Percentiles rank a stretch among this genome's conserved stretches.
These are phyloP conservation scores for Diatrype stigma DNA, from an alignment of 2,329 filamentous ascomycete genomes.

Conservation along the genomic window DNA sequence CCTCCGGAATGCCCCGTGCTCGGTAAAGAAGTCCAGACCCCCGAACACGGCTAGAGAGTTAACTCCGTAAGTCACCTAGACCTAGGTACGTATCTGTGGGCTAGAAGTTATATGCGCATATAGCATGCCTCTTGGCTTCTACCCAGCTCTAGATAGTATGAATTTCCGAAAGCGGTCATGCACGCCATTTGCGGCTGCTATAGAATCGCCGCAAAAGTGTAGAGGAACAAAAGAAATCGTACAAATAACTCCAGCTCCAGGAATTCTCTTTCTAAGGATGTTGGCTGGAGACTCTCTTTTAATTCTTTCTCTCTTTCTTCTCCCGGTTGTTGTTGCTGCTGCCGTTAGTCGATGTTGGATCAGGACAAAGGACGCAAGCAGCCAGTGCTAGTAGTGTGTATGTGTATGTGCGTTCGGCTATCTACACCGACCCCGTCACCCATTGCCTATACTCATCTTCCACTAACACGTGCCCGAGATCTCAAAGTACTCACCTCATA, in stretches of 20 bases:
- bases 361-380: conserved; percentile 22
- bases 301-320: conserved; percentile 13
- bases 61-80: conserved; percentile 16
- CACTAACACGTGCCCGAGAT: background rate
- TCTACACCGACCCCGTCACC: background rate
- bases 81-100: conserved; percentile 7
- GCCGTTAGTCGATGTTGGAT: conserved; percentile 8
- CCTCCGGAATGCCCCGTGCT: conserved; percentile 23
- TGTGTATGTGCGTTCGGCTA: too few species aligned
- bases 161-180: conserved; percentile 27
- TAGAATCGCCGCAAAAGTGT: conserved; percentile 14
- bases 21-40: conserved; percentile 11
- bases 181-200: conserved; percentile 14
- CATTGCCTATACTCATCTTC: background rate
- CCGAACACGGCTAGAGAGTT: conserved; percentile 21
- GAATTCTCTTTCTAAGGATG: conserved; percentile 19
- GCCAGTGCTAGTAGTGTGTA: conserved; percentile 5
- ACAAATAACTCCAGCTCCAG: conserved; percentile 27
- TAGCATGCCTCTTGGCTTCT: conserved; percentile 6
- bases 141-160: conserved; percentile 7
- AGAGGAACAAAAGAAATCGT: conserved; percentile 14
- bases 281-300: conserved; percentile 7
- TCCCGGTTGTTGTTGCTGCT: conserved; percentile 10
- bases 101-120: conserved; percentile 1
- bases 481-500: background rate